These are phyloP conservation scores for Phlegmacium glaucopus DNA, from an alignment of 768 basidiomycete species.

Conservation along the genomic window DNA sequence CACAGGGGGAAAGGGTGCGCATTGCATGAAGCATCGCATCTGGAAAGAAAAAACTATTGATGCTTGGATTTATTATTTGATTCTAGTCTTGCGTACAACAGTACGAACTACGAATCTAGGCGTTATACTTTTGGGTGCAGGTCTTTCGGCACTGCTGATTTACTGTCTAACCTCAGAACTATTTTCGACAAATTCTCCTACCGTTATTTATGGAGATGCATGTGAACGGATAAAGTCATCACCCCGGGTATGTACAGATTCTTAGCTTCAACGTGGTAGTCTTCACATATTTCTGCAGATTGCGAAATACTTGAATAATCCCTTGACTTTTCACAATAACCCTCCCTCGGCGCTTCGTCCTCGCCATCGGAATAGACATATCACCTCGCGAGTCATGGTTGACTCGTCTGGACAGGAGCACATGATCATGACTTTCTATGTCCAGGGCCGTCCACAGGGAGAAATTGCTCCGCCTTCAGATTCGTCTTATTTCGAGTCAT, in stretches of 20 bases:
- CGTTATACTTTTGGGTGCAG: conserved; percentile 75
- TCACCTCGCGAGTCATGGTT: conserved; percentile 71
- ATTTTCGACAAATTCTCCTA: conserved; percentile 86
- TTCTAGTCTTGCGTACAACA: conserved; percentile 45
- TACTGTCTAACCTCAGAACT: conserved; percentile 82
- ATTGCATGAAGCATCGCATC: neutral
- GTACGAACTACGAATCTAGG: conserved; percentile 46
- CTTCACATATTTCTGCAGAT: conserved; percentile 41
- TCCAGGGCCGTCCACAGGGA: conserved; percentile 56
- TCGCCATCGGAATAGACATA: conserved; percentile 79
- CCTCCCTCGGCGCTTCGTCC: conserved; percentile 74
- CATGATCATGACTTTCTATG: conserved; percentile 80
- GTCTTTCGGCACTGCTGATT: conserved; percentile 68
- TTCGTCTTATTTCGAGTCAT: conserved; percentile 41
- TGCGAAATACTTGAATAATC: conserved; percentile 61
- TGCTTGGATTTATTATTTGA: neutral
- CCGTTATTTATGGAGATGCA: conserved; percentile 67
- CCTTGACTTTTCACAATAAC: conserved; percentile 77
- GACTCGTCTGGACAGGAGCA: conserved; percentile 77
- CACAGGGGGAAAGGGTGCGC: conserved; percentile 70
- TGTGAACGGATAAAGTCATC: conserved; percentile 52
- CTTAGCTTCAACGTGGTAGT: neutral
- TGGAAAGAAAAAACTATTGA: neutral
- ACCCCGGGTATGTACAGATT: conserved; percentile 31
- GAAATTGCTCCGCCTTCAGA: conserved; percentile 30